A percentile compares a stretch with the other conserved stretches of the same genome.
phyloP scores from a whole-genome alignment of 1,284 basidiomycete species.

The Puccinia novopanici region DNA sequence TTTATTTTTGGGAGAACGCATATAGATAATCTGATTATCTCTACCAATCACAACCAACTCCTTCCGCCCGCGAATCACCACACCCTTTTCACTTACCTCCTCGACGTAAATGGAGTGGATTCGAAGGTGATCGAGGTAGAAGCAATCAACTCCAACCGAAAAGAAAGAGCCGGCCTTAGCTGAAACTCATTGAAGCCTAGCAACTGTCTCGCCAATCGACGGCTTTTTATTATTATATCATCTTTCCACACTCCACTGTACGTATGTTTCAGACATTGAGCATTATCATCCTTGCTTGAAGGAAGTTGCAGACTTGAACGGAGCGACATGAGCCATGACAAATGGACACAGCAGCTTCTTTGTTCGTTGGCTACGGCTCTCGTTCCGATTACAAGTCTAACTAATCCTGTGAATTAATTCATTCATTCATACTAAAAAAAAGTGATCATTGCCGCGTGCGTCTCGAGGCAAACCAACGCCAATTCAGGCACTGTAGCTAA shows the following conservation, averaged over 20 bases:
- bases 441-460: conserved; percentile 32
- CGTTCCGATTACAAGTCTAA: conserved; percentile 4
- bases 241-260: background rate
- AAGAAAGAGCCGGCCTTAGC: conserved; percentile 5
- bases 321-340: background rate
- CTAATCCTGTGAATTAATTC: conserved; percentile 28
- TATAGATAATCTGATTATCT: conserved; percentile 41
- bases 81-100: conserved; percentile 11
- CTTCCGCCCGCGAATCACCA: background rate
- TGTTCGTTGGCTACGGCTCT: background rate
- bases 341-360: background rate
- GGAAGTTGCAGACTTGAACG: background rate
- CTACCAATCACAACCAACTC: conserved; percentile 13
- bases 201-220: background rate
- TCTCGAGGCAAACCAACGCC: conserved; percentile 10
- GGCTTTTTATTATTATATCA: background rate
- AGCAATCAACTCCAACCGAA: conserved; percentile 2
- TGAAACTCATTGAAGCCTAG: background rate
- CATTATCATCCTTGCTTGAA: background rate
- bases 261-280: conserved; percentile 10
- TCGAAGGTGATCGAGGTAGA: conserved; percentile 5
- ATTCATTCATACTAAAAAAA: background rate
- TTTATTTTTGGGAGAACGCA: conserved; percentile 23
- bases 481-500: conserved; percentile 20
- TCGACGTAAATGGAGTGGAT: conserved; percentile 20